phyloP scores from a whole-genome alignment of 2,329 filamentous ascomycete genomes.

The Alternaria triticimaculans region DNA sequence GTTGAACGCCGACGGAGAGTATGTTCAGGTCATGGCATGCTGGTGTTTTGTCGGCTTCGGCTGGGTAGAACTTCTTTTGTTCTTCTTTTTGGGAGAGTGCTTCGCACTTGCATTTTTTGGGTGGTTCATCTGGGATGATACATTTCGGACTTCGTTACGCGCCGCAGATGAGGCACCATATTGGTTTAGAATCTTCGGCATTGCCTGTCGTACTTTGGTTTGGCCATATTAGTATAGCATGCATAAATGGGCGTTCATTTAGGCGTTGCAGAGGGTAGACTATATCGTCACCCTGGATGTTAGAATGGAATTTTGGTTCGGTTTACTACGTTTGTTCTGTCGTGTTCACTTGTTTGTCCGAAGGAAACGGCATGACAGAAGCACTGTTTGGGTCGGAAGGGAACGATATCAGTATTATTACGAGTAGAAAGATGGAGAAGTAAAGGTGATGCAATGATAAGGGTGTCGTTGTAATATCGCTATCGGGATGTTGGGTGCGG shows the following conservation, averaged over 20 bases:
- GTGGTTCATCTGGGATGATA: neutral
- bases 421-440: neutral
- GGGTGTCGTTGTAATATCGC: neutral
- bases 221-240: neutral
- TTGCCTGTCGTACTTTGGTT: neutral
- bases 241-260: neutral
- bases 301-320: neutral
- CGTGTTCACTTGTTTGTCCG: neutral
- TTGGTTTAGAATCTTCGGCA: neutral
- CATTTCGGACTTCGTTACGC: neutral
- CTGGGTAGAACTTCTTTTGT: neutral
- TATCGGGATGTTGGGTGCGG: neutral
- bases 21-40: conserved; percentile 86
- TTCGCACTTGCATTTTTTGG: neutral
- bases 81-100: neutral
- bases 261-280: neutral
- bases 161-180: neutral
- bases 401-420: neutral
- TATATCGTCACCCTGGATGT: neutral
- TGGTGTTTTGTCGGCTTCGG: neutral
- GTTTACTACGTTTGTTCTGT: neutral
- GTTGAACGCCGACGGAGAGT: conserved; percentile 97
- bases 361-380: neutral
- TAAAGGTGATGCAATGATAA: neutral
- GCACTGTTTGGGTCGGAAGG: neutral